These are phyloP conservation scores for Hura crepitans DNA, from an alignment of 441 rosid genomes.

Conservation along the genomic window DNA sequence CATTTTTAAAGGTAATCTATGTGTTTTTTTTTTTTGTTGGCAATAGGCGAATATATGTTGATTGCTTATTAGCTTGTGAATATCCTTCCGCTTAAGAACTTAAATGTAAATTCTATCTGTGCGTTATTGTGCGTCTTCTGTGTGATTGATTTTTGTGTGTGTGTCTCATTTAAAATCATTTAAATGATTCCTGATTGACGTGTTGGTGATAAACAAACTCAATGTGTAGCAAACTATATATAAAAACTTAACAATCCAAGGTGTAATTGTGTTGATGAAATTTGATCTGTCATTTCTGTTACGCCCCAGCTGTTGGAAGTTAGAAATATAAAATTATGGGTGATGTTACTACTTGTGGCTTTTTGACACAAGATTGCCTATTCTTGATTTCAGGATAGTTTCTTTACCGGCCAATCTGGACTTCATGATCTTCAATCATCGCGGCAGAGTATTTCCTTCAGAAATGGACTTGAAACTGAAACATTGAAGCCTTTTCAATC, in stretches of 20 bases:
- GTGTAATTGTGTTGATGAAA: no score
- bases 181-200: not conserved
- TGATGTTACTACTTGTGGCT: not conserved
- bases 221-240: not conserved
- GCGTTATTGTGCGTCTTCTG: not conserved
- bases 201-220: not conserved
- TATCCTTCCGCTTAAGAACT: not conserved
- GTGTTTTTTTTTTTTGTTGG: no score
- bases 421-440: conserved; percentile 89
- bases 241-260: no score
- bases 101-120: not conserved
- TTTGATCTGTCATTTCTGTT: not conserved
- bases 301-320: not conserved
- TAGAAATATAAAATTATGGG: not conserved
- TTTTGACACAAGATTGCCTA: conserved; percentile 10
- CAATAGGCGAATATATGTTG: not conserved
- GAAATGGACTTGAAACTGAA: conserved; percentile 55
- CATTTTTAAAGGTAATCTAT: not conserved
- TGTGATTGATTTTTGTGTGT: not conserved
- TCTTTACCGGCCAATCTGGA: conserved; percentile 71
- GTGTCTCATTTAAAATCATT: not conserved
- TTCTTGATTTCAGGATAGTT: conserved; percentile 60
- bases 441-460: conserved; percentile 57
- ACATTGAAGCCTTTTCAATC: conserved; percentile 19
- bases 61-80: not conserved